Base-by-base conservation (phyloP, 2,329 filamentous ascomycete genomes). In the Penicillium sp. region DNA sequence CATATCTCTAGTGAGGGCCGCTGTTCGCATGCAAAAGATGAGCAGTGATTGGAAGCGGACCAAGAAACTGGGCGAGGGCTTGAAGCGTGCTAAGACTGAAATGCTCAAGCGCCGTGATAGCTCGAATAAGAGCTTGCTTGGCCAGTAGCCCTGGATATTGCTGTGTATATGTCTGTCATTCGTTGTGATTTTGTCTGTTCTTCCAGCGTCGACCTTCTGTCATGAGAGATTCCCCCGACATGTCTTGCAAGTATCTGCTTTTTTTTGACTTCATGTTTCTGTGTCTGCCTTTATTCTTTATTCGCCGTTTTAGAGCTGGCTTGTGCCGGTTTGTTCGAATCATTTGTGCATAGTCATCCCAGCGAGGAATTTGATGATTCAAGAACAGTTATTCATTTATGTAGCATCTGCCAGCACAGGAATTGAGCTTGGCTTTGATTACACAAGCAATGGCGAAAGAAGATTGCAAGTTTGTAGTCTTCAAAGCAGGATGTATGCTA, bases 1-100 rank as follows among this genome's bases (percentile, higher is more conserved):
- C 26, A 69, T 75, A n/a, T 73, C 71, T 17, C 68, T 71, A 25
- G 72, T 79, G n/a, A 67, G 77, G 46, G 77, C 77, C 6, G 67
- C 72, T 36, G 72, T 75, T n/a, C 71, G 77, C 19, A 79, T 80
- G 77, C 71, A 75, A 56, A 70, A 69, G 47, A 72, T 78, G 73
- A 69, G 73, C 47, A 68, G 70, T 33, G 74, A 78, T 53, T 80
- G 78, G 78, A 70, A 68, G 45, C 73, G 73, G 47, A 68, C 72
- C n/a, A 73, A 68, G 55, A 73, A 74, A 56, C 52, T 79, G 22
- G 74, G 76, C 42, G 76, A 79, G 53, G 72, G 74, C 46, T 64
- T 79, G 54, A 74, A 72, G 58, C 71, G 69, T 53, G 74, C 74
- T 33, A 78, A 77, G 61, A 69, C 62, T 31, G 75, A 76, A 42